Evolutionary conservation across 2,329 filamentous ascomycete species (phyloP).

Genomic region (Rhynchosporium agropyri): DNA sequence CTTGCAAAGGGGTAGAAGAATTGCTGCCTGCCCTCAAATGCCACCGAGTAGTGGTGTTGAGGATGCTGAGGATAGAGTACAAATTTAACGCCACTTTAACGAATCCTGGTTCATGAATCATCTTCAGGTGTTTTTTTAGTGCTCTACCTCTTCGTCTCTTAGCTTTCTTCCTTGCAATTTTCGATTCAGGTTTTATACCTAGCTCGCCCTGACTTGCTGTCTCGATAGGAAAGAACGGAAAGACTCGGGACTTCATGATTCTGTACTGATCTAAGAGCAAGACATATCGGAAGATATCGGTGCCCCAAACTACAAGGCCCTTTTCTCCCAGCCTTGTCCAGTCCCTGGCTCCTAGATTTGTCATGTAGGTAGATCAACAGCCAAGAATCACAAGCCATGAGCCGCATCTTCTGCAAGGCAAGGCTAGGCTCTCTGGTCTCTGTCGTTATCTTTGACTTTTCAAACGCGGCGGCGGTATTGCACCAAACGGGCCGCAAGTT

Average conservation of each 20-base stretch:
- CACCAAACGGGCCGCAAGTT: background rate
- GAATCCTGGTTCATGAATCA: too few species aligned
- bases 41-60: too few species aligned
- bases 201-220: background rate
- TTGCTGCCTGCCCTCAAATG: too few species aligned
- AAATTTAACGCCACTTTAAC: too few species aligned
- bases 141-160: too few species aligned
- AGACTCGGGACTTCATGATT: background rate
- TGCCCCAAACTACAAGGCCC: background rate
- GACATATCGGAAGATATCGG: conserved; percentile 11
- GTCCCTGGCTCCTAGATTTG: background rate
- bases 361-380: background rate
- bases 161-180: background rate
- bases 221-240: background rate
- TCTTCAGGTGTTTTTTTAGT: too few species aligned
- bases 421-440: too few species aligned
- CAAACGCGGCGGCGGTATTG: conserved; percentile 1
- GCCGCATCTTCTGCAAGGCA: background rate
- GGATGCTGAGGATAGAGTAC: too few species aligned
- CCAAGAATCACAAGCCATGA: background rate
- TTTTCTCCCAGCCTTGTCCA: background rate
- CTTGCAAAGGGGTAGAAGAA: too few species aligned
- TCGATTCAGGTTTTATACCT: background rate
- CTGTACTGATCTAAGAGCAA: background rate
- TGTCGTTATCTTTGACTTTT: background rate